Percentiles rank a stretch among this genome's conserved stretches.
Conservation (phyloP, 768 basidiomycete species). For the Mycena maculata region DNA sequence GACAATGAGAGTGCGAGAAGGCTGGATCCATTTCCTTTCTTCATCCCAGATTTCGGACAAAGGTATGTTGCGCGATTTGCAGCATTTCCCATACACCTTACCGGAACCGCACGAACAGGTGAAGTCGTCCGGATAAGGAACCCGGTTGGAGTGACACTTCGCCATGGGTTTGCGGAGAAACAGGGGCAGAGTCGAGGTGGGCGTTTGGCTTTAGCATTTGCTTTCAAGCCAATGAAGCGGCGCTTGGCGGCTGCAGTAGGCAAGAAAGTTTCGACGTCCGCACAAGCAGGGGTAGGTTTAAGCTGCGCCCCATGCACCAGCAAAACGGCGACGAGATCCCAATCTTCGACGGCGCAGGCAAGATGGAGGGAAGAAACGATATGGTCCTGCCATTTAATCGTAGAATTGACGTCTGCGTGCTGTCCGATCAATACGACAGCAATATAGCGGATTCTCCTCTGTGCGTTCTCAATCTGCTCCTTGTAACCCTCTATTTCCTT, state of each 20-base stretch:
- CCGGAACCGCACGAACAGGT: constrained; percentile 36
- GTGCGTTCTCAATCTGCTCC: constrained; percentile 11
- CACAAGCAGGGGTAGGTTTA: constrained; percentile 17
- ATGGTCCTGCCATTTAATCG: constrained; percentile 15
- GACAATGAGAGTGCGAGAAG: not conserved
- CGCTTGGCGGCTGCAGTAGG: constrained; percentile 12
- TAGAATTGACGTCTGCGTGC: constrained; percentile 35
- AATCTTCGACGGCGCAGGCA: constrained; percentile 30
- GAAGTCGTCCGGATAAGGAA: constrained; percentile 36
- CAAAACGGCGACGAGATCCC: constrained; percentile 36
- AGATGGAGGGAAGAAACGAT: constrained; percentile 30
- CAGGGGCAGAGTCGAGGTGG: constrained; percentile 40
- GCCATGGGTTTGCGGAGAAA: constrained; percentile 39
- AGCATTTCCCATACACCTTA: constrained; percentile 39
- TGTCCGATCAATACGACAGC: constrained; percentile 33
- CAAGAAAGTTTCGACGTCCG: constrained; percentile 3
- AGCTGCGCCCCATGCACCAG: constrained; percentile 35
- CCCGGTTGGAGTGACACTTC: constrained; percentile 34
- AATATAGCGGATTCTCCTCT: constrained; percentile 23
- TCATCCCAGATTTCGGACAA: constrained; percentile 34
- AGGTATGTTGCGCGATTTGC: constrained; percentile 25
- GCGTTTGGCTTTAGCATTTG: constrained; percentile 20
- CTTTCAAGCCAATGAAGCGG: constrained; percentile 14
- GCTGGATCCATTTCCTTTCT: constrained; percentile 23
- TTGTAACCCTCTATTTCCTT: not conserved